Percentiles rank a stretch among this genome's conserved stretches.
phyloP scores from a whole-genome alignment of 2,329 filamentous ascomycete genomes.

The Talaromyces sp. region DNA sequence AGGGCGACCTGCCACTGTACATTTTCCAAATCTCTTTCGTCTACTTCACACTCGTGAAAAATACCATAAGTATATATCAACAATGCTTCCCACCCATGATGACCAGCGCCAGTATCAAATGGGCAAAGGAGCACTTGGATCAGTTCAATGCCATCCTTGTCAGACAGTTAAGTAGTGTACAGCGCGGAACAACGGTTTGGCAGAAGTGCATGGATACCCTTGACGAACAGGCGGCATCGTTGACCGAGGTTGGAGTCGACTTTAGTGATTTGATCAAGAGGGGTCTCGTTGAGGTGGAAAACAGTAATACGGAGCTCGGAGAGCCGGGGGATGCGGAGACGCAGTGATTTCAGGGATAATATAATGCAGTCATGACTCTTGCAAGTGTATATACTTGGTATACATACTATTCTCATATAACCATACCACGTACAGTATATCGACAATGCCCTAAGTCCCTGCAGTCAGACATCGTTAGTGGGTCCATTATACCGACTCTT shows the following conservation, averaged over 20 bases:
- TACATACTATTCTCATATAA: neutral
- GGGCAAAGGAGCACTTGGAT: conserved; percentile 95
- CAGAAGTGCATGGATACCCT: conserved; percentile 77
- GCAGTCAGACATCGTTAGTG: neutral
- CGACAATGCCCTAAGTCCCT: neutral
- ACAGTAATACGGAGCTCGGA: conserved; percentile 9
- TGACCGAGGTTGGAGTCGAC: conserved; percentile 83
- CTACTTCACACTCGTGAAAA: conserved; percentile 90
- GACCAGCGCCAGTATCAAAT: conserved; percentile 93
- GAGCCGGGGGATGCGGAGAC: conserved; percentile 17
- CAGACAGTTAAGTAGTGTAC: conserved; percentile 81
- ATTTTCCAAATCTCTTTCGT: conserved; percentile 94
- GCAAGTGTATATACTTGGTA: conserved; percentile 2
- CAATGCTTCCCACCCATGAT: conserved; percentile 77
- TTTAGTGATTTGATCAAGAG: conserved; percentile 77
- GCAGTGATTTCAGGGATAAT: neutral
- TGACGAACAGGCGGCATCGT: conserved; percentile 71
- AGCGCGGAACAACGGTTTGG: conserved; percentile 72
- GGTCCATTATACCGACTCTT: neutral
- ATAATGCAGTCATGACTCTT: neutral
- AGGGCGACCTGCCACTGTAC: conserved; percentile 86
- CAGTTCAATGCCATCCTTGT: conserved; percentile 79
- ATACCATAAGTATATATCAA: conserved; percentile 88
- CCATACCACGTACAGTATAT: neutral
- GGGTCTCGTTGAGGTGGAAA: conserved; percentile 30